Conservation (phyloP, 148 eudicot species). For the Diospyros lotus region DNA sequence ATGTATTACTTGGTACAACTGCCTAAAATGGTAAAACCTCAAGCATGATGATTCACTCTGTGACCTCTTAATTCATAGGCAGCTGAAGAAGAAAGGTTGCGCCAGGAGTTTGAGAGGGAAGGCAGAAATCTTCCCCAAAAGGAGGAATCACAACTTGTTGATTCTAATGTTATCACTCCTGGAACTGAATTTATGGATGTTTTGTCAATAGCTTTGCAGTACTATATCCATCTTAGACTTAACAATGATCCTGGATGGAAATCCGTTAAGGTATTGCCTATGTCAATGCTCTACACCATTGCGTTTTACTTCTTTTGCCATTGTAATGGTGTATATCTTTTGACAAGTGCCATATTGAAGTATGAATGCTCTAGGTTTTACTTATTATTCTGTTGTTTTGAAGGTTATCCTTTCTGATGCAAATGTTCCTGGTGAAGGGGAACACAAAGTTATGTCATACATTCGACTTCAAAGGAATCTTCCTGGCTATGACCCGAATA, state of each 20-base stretch:
- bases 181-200: slow-evolving; percentile 97
- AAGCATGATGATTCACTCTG: background rate
- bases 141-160: slow-evolving; percentile 66
- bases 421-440: slow-evolving; percentile 99
- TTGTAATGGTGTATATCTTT: background rate
- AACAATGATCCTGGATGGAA: slow-evolving; percentile 98
- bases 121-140: slow-evolving; percentile 83
- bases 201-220: slow-evolving; percentile 83
- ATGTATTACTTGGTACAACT: slow-evolving; percentile 3
- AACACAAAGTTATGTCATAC: slow-evolving; percentile 96
- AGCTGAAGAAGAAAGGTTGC: slow-evolving; percentile 81
- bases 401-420: slow-evolving; percentile 99
- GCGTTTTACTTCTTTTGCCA: slow-evolving; percentile 1
- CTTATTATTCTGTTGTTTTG: slow-evolving; percentile 20
- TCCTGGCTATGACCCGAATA: slow-evolving; percentile 95
- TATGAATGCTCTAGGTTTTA: background rate
- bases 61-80: slow-evolving; percentile 38
- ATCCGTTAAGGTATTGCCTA: slow-evolving; percentile 64
- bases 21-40: background rate
- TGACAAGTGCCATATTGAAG: slow-evolving; percentile 1
- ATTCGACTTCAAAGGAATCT: slow-evolving; percentile 97
- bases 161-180: slow-evolving; percentile 93
- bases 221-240: slow-evolving; percentile 77
- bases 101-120: slow-evolving; percentile 79
- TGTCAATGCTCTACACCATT: background rate